Conservation (phyloP, 192 early-diverging fungal species). For the Coemansia sp. region DNA sequence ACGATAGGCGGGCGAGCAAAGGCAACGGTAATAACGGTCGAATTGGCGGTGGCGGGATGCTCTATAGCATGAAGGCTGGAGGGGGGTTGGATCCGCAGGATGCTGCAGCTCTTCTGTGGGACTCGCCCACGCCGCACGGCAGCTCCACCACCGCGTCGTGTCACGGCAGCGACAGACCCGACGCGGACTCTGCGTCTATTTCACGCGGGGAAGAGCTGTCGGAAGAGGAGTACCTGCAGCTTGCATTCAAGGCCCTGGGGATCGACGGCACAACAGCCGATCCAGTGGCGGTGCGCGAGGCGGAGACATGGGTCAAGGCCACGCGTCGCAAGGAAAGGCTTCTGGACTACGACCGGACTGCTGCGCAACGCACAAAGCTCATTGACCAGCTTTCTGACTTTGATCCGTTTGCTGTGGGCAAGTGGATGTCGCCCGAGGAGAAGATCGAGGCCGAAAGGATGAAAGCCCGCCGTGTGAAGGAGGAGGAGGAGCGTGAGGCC, state of each 20-base stretch:
- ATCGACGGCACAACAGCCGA: constrained; percentile 21
- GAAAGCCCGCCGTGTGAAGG: not conserved
- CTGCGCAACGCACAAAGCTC: constrained; percentile 52
- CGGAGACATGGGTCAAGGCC: constrained; percentile 45
- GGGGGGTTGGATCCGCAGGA: constrained; percentile 17
- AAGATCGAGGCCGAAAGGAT: constrained; percentile 22
- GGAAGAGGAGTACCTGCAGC: constrained; percentile 37
- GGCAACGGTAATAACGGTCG: not conserved
- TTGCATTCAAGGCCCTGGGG: constrained; percentile 37
- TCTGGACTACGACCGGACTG: constrained; percentile 52
- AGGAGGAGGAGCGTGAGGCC: constrained; percentile 28
- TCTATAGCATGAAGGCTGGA: constrained; percentile 35
- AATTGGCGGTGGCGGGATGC: constrained; percentile 5
- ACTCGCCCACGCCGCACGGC: not conserved
- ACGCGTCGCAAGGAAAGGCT: constrained; percentile 46
- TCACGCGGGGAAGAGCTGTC: constrained; percentile 14
- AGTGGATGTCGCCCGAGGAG: constrained; percentile 54
- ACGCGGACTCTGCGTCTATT: not conserved
- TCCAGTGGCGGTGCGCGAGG: constrained; percentile 12
- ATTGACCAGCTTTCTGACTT: constrained; percentile 51
- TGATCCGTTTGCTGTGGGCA: constrained; percentile 33
- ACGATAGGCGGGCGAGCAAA: not conserved
- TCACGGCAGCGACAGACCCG: not conserved
- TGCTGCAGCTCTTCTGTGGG: constrained; percentile 24
- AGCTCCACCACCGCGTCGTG: not conserved